A percentile compares a stretch with the other conserved stretches of the same genome.
These are phyloP conservation scores for Phytophthora sp. DNA, from an alignment of 352 stramenopile genomes.

Conservation along the genomic window DNA sequence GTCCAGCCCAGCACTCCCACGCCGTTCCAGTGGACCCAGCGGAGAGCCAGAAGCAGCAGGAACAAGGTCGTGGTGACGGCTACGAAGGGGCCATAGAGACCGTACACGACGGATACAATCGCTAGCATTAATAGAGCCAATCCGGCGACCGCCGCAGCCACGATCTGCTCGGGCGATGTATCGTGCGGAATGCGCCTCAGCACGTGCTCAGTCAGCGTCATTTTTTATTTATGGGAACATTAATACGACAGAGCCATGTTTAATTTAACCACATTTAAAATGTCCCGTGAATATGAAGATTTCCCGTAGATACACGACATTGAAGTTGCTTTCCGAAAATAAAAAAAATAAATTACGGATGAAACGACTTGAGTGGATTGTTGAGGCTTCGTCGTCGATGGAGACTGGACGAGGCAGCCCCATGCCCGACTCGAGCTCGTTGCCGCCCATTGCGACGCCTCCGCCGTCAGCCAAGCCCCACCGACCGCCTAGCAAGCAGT, in stretches of 20 bases:
- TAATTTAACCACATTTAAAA: no score
- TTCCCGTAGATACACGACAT: no score
- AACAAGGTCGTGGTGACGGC: constrained; percentile 21
- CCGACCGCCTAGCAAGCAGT: constrained; percentile 16
- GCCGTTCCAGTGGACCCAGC: constrained; percentile 72
- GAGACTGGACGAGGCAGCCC: constrained; percentile 6
- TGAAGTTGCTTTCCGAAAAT: no score
- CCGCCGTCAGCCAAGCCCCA: constrained; percentile 19
- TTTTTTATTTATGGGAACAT: no score
- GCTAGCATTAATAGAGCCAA: constrained; percentile 22
- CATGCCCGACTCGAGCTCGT: no score
- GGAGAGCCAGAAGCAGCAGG: constrained; percentile 30
- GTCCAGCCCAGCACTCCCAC: constrained; percentile 65
- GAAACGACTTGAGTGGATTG: no score
- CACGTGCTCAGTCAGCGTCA: constrained; percentile 34
- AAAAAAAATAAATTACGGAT: no score
- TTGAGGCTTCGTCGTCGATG: not conserved
- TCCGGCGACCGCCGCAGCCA: not conserved
- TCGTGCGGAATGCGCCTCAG: constrained; percentile 54
- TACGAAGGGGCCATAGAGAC: constrained; percentile 34
- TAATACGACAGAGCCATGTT: no score
- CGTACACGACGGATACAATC: constrained; percentile 20
- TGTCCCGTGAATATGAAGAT: no score
- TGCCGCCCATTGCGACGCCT: constrained; percentile 25
- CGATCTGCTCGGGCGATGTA: constrained; percentile 41